Evolutionary conservation across 1,284 basidiomycete species (phyloP).

Genomic region (Trichosporon asahii): DNA sequence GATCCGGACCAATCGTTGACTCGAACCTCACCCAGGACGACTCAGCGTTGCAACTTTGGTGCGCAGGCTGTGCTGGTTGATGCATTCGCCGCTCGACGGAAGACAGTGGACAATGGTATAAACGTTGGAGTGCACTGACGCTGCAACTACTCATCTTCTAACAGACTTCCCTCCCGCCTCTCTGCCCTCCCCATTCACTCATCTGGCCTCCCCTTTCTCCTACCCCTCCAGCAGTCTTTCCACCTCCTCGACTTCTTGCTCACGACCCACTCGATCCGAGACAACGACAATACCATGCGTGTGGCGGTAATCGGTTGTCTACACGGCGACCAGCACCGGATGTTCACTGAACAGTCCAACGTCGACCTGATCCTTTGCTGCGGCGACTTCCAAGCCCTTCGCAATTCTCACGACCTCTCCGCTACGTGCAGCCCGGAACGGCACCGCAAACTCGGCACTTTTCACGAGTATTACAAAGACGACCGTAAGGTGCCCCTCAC

Average conservation of each 20-base stretch:
- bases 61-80: neutral
- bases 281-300: neutral
- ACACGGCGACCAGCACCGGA: neutral
- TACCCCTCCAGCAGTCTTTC: no score
- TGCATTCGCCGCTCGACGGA: neutral
- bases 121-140: neutral
- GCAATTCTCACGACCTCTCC: conserved; percentile 78
- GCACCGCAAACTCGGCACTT: conserved; percentile 76
- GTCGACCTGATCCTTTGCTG: conserved; percentile 79
- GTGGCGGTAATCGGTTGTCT: neutral
- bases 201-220: no score
- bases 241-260: no score
- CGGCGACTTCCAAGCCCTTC: conserved; percentile 85
- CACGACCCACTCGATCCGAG: neutral
- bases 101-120: no score
- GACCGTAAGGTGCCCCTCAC: conserved; percentile 78
- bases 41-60: neutral
- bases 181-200: neutral
- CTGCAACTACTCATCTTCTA: neutral
- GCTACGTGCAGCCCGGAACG: conserved; percentile 88
- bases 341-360: conserved; percentile 52
- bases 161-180: neutral
- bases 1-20: neutral
- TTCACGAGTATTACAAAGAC: conserved; percentile 86
- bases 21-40: neutral